Percentiles rank a stretch among this genome's conserved stretches.
Evolutionary conservation across 108 stramenopile genomes (phyloP).

Genomic region (Nitzschia putrida): DNA sequence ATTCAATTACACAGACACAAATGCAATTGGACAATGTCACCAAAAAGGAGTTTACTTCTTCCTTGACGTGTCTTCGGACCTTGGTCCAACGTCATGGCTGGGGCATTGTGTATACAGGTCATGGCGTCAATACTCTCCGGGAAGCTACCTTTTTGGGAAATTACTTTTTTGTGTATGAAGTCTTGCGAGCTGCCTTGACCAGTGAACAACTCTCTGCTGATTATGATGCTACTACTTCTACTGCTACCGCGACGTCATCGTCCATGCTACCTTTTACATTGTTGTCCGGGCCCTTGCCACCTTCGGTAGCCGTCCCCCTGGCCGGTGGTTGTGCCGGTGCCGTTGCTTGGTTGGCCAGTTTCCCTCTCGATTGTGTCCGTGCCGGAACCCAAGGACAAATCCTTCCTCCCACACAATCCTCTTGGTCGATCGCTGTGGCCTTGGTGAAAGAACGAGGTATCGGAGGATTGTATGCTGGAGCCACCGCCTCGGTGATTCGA

Average conservation of each 20-base stretch:
- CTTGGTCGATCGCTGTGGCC: conserved; percentile 45
- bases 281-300: not conserved
- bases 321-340: conserved; percentile 88
- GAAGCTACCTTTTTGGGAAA: conserved; percentile 80
- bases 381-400: conserved; percentile 81
- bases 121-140: conserved; percentile 81
- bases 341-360: conserved; percentile 82
- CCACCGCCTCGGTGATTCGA: conserved; percentile 74
- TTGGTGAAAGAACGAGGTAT: conserved; percentile 69
- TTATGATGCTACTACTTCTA: too few species aligned
- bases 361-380: conserved; percentile 88
- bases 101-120: conserved; percentile 76
- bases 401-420: conserved; percentile 42
- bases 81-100: conserved; percentile 60
- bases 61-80: conserved; percentile 64
- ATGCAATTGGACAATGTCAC: conserved; percentile 56
- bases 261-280: not conserved
- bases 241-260: too few species aligned
- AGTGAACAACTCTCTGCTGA: too few species aligned
- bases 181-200: conserved; percentile 48
- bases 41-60: conserved; percentile 57
- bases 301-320: conserved; percentile 67
- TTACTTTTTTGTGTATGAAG: conserved; percentile 91
- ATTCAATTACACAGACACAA: conserved; percentile 55
- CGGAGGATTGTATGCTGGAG: conserved; percentile 82